phyloP scores from a whole-genome alignment of 2,329 filamentous ascomycete species.

The Cercospora brassicicola region DNA sequence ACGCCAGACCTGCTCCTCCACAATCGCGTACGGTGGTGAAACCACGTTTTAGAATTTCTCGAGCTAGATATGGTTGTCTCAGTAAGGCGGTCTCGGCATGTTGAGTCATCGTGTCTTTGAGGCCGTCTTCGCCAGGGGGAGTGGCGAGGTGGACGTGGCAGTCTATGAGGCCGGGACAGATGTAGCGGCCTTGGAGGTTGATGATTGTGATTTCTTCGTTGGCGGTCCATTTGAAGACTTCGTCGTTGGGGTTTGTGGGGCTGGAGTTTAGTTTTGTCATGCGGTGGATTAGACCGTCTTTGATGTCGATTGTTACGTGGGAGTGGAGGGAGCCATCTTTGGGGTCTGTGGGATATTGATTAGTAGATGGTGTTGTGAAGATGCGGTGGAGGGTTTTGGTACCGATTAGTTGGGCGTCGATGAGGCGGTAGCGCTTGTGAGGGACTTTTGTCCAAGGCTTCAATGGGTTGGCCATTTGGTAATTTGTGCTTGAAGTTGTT shows the following conservation, averaged over 20 bases:
- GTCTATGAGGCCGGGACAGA: conserved; percentile 56
- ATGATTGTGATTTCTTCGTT: conserved; percentile 35
- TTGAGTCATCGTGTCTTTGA: conserved; percentile 41
- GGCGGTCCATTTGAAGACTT: conserved; percentile 34
- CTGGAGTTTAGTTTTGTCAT: conserved; percentile 34
- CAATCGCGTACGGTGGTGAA: conserved; percentile 62
- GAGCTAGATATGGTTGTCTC: conserved; percentile 51
- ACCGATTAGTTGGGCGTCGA: conserved; percentile 30
- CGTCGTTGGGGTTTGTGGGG: conserved; percentile 30
- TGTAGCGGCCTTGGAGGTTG: conserved; percentile 48
- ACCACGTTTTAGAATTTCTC: conserved; percentile 56
- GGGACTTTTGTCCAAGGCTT: conserved; percentile 30
- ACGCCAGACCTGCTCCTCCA: conserved; percentile 56
- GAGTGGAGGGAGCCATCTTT: conserved; percentile 37
- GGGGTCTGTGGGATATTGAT: conserved; percentile 25
- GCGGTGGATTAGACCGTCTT: conserved; percentile 32
- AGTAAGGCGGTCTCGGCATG: conserved; percentile 44
- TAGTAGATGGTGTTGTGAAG: not conserved
- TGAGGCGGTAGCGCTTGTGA: conserved; percentile 26
- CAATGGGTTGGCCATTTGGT: conserved; percentile 14
- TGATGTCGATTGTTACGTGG: conserved; percentile 36
- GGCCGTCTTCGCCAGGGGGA: conserved; percentile 45
- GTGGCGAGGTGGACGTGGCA: conserved; percentile 53
- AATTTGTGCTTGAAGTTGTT: not conserved
- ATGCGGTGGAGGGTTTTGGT: not conserved